Evolutionary conservation across 1,139 yeast genomes (phyloP).

Genomic region (Yamadazyma sp.): DNA sequence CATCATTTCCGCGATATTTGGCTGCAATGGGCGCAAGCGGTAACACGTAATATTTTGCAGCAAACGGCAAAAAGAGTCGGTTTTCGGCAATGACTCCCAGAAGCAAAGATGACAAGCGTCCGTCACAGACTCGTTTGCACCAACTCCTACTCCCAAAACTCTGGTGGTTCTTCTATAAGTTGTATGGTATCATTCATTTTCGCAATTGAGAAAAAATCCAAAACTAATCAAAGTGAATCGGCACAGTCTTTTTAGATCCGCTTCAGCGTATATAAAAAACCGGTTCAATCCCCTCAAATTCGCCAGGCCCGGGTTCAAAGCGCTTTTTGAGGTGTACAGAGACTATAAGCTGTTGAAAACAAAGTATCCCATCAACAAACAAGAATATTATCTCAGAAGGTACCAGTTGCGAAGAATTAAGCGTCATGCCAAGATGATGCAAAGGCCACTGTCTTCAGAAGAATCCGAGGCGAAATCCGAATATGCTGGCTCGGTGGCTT

Average conservation of each 20-base stretch:
- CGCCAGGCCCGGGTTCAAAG: conserved; percentile 13
- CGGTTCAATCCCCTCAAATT: conserved; percentile 14
- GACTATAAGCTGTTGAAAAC: conserved; percentile 26
- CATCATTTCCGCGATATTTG: background rate
- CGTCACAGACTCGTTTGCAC: background rate
- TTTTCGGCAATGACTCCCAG: too few relatives aligned
- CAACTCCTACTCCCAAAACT: background rate
- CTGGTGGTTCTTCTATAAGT: background rate
- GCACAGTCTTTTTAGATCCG: conserved; percentile 8
- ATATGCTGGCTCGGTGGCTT: background rate
- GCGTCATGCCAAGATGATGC: conserved; percentile 17
- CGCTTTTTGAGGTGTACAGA: conserved; percentile 17
- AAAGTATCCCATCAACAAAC: conserved; percentile 16
- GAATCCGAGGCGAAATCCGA: background rate
- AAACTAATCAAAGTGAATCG: conserved; percentile 8
- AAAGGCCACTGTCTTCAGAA: background rate
- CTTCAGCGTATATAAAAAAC: conserved; percentile 20
- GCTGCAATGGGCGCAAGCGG: background rate
- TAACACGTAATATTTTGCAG: background rate
- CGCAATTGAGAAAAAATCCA: background rate
- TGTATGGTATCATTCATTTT: background rate
- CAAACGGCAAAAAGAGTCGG: background rate
- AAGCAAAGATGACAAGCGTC: too few relatives aligned
- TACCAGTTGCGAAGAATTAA: conserved; percentile 15
- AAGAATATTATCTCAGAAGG: conserved; percentile 11